A percentile compares a stretch with the other conserved stretches of the same genome.
These are phyloP conservation scores for Cystofilobasidium macerans DNA, from an alignment of 768 basidiomycete genomes.

Conservation along the genomic window DNA sequence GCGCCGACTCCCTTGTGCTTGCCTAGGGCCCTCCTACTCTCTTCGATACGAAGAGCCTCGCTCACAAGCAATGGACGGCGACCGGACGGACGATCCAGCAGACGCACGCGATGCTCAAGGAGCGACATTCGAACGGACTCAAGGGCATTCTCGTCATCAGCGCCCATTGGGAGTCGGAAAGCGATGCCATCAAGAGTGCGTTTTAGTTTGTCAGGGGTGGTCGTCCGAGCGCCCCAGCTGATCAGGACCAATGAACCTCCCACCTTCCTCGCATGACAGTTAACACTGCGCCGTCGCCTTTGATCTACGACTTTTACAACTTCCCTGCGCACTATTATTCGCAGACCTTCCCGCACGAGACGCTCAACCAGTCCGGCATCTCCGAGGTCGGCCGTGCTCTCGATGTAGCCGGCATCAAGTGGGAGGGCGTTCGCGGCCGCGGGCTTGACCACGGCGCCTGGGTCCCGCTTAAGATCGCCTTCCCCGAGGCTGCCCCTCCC, in stretches of 20 bases:
- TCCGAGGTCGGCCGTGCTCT: not conserved
- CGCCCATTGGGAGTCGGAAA: conserved; percentile 21
- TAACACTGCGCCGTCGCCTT: not conserved
- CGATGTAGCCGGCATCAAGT: not conserved
- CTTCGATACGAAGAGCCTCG: conserved; percentile 4
- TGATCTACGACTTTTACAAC: conserved; percentile 23
- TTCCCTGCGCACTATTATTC: conserved; percentile 21
- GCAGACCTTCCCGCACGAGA: conserved; percentile 8
- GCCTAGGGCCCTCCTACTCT: conserved; percentile 24
- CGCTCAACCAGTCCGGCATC: not conserved
- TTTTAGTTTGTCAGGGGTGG: no score
- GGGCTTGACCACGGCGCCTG: conserved; percentile 23
- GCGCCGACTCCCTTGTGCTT: not conserved
- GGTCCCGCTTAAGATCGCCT: conserved; percentile 19
- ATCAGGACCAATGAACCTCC: no score
- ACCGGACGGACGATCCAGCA: conserved; percentile 3
- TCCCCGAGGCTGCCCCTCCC: conserved; percentile 7
- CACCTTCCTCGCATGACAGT: not conserved
- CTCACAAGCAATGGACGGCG: conserved; percentile 15
- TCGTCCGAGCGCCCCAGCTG: not conserved
- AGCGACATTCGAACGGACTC: not conserved
- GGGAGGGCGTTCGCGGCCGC: conserved; percentile 6
- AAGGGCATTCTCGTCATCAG: conserved; percentile 16
- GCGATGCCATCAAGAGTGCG: not conserved
- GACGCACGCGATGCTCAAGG: not conserved